These are phyloP conservation scores for Ceratobasidium sp. DNA, from an alignment of 1,284 basidiomycete species.

Conservation along the genomic window DNA sequence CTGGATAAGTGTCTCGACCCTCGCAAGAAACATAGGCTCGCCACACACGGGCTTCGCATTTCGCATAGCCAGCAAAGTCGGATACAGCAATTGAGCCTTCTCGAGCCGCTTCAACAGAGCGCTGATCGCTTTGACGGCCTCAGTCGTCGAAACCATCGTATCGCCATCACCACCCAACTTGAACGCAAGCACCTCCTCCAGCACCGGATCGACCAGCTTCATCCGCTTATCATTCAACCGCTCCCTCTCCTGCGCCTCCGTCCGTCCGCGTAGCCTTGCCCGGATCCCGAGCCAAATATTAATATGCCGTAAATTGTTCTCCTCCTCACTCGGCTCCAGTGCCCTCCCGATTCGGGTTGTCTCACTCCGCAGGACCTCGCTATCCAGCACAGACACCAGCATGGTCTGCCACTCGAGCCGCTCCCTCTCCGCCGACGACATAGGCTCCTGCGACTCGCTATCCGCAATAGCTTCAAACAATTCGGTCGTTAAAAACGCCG, in stretches of 20 bases:
- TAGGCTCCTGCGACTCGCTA: constrained; percentile 27
- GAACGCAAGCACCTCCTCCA: constrained; percentile 76
- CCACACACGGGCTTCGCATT: constrained; percentile 78
- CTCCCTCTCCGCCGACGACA: constrained; percentile 66
- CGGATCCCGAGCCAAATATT: constrained; percentile 92
- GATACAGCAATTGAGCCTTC: constrained; percentile 87
- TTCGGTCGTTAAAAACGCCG: constrained; percentile 21
- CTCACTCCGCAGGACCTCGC: constrained; percentile 93
- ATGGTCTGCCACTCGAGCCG: constrained; percentile 94
- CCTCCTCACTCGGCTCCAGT: constrained; percentile 69
- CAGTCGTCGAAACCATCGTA: constrained; percentile 56
- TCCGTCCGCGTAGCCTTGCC: constrained; percentile 83
- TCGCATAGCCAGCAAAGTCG: constrained; percentile 82
- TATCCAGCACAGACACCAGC: constrained; percentile 89
- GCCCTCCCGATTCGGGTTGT: constrained; percentile 87
- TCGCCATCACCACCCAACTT: constrained; percentile 23
- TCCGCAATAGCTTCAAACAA: constrained; percentile 9
- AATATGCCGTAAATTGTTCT: constrained; percentile 71
- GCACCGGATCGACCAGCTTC: constrained; percentile 80
- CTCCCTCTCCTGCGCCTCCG: constrained; percentile 84
- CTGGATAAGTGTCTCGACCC: constrained; percentile 86
- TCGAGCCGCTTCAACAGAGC: constrained; percentile 82
- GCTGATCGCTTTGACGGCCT: constrained; percentile 76
- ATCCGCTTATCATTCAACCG: constrained; percentile 84
- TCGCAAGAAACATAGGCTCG: constrained; percentile 73